These are phyloP conservation scores for Saccharomycopsis sp. DNA, from an alignment of 805 yeast species.

Conservation along the genomic window DNA sequence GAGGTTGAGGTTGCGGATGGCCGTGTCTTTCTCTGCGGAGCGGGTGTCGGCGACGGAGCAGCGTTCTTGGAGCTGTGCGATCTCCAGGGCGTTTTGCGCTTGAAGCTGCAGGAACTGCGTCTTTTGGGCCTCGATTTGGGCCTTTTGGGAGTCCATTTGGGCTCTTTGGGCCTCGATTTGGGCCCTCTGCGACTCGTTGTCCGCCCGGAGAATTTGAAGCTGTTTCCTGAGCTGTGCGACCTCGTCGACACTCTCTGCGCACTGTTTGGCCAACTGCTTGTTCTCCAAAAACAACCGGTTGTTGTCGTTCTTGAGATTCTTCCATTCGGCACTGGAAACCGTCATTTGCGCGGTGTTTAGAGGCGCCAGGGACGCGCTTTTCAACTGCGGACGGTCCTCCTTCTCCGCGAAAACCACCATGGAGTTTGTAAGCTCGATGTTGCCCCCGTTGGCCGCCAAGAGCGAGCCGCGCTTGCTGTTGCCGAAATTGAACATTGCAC, in stretches of 20 bases:
- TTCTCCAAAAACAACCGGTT: constrained; percentile 25
- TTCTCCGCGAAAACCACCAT: constrained; percentile 13
- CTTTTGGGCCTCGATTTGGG: neutral
- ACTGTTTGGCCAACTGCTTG: constrained; percentile 11
- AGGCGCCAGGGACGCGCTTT: neutral
- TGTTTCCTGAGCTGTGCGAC: constrained; percentile 15
- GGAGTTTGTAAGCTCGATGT: constrained; percentile 19
- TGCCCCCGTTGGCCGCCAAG: constrained; percentile 6
- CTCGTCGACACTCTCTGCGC: constrained; percentile 1
- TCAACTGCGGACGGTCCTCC: neutral
- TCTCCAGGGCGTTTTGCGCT: constrained; percentile 21
- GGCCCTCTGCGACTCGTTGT: constrained; percentile 2
- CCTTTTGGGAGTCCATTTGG: neutral
- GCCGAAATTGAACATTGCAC: constrained; percentile 6
- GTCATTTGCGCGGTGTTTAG: neutral
- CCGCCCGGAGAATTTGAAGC: neutral
- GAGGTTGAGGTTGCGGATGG: constrained; percentile 9
- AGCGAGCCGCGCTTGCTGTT: constrained; percentile 6
- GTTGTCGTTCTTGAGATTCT: constrained; percentile 20
- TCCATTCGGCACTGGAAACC: constrained; percentile 17
- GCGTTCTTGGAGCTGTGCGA: too few relatives aligned
- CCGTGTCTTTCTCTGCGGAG: neutral
- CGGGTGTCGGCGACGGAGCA: too few relatives aligned
- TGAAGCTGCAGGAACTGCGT: constrained; percentile 11
- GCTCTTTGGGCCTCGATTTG: too few relatives aligned